Evolutionary conservation across 2,329 filamentous ascomycete species (phyloP).

Genomic region (Botryotinia globosa): DNA sequence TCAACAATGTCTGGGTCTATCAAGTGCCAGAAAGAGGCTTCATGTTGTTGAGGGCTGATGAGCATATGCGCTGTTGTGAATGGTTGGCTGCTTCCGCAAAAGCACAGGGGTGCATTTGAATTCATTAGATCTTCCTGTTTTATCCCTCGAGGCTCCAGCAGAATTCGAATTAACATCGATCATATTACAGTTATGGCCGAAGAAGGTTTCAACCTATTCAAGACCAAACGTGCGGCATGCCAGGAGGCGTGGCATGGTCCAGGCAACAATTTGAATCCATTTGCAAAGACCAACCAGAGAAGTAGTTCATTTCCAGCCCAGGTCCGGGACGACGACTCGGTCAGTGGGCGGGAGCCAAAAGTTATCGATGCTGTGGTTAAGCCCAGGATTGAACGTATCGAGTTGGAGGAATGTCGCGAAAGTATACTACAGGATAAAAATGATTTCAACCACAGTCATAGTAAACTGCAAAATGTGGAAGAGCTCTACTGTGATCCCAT

Average conservation of each 20-base stretch:
- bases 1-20: not conserved
- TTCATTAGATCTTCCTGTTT: not conserved
- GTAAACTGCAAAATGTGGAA: not conserved
- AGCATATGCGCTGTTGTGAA: not conserved
- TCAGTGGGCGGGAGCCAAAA: too few relatives aligned
- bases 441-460: not conserved
- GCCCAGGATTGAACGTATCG: not conserved
- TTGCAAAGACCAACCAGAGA: not conserved
- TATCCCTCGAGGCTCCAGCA: not conserved
- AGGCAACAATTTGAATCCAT: not conserved
- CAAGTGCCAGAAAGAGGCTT: not conserved
- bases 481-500: not conserved
- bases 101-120: not conserved
- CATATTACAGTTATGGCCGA: not conserved
- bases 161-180: not conserved
- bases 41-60: rapidly evolving
- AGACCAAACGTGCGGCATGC: slow-evolving; percentile 32
- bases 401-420: not conserved
- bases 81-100: not conserved
- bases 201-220: slow-evolving; percentile 13
- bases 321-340: not conserved
- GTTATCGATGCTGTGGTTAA: not conserved
- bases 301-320: not conserved
- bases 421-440: not conserved
- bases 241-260: slow-evolving; percentile 35